A percentile compares a stretch with the other conserved stretches of the same genome.
Evolutionary conservation across 2,329 filamentous ascomycete genomes (phyloP).

Genomic region (Microthyrium microscopicum): DNA sequence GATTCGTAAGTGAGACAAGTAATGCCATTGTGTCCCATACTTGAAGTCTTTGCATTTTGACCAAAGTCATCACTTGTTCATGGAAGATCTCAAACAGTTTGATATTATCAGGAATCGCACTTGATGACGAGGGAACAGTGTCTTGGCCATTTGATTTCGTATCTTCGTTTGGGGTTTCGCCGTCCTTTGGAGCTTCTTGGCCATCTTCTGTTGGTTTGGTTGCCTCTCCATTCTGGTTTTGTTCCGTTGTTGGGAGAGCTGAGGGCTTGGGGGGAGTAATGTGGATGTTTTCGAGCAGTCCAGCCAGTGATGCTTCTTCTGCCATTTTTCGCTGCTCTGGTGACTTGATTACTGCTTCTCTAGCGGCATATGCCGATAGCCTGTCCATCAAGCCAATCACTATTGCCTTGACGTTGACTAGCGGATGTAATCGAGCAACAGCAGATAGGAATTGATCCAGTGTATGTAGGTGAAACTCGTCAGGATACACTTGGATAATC

Average conservation of each 20-base stretch:
- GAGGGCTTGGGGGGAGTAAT: constrained; percentile 40
- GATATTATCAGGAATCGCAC: constrained; percentile 55
- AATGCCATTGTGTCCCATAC: constrained; percentile 92
- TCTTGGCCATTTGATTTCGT: too few relatives aligned
- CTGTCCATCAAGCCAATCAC: constrained; percentile 97
- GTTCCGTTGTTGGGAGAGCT: constrained; percentile 12
- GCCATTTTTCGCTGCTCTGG: constrained; percentile 55
- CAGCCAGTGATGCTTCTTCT: constrained; percentile 69
- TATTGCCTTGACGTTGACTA: constrained; percentile 95
- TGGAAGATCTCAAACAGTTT: constrained; percentile 97
- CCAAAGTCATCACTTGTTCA: constrained; percentile 82
- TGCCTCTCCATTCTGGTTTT: constrained; percentile 20
- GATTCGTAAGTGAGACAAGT: constrained; percentile 81
- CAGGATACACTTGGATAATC: constrained; percentile 97
- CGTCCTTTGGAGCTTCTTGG: constrained; percentile 10
- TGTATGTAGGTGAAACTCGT: constrained; percentile 95
- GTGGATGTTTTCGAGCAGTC: constrained; percentile 61
- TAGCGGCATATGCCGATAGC: constrained; percentile 82
- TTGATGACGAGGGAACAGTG: constrained; percentile 9
- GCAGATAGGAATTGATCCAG: constrained; percentile 89
- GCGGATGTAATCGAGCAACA: constrained; percentile 80
- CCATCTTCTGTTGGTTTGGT: constrained; percentile 4
- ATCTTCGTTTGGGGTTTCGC: constrained; percentile 11
- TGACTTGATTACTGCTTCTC: constrained; percentile 59
- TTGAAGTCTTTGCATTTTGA: constrained; percentile 76